Conservation (phyloP, 1,139 yeast genomes). For the Eremothecium gossypii region DNA sequence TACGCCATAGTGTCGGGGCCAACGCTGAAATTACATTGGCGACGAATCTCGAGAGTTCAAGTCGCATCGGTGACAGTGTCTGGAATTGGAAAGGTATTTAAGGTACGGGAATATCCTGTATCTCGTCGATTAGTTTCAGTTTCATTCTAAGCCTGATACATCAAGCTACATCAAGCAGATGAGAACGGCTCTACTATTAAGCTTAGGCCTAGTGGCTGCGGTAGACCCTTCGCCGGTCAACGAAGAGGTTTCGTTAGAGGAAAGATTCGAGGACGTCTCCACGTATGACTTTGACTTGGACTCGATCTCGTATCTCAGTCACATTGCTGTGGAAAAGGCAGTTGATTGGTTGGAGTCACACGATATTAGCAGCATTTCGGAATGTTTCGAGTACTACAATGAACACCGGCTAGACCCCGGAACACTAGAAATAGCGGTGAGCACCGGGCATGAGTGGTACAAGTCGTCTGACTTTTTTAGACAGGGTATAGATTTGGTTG, state of each 20-base stretch:
- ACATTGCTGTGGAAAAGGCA: constrained; percentile 2
- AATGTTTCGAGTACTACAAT: constrained; percentile 2
- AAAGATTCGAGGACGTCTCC: background rate
- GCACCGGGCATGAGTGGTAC: constrained; percentile 1
- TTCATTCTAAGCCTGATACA: background rate
- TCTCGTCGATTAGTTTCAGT: background rate
- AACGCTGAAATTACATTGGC: too few relatives aligned
- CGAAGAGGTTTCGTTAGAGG: background rate
- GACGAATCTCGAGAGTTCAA: background rate
- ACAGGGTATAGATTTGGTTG: constrained; percentile 2
- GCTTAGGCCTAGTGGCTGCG: constrained; percentile 2
- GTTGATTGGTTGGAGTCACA: constrained; percentile 2
- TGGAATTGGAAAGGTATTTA: constrained; percentile 1
- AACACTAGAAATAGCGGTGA: background rate
- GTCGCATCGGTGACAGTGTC: background rate
- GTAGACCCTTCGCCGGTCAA: background rate
- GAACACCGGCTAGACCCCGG: constrained; percentile 1
- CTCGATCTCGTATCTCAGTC: constrained; percentile 1
- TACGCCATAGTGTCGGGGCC: too few relatives aligned
- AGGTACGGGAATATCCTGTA: background rate
- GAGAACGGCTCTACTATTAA: constrained; percentile 1
- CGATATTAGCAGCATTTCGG: constrained; percentile 3
- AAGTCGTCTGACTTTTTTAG: constrained; percentile 1
- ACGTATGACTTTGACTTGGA: constrained; percentile 3
- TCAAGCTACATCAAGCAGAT: background rate